Percentiles rank a stretch among this genome's conserved stretches.
Conservation (phyloP, 805 yeast species). For the Metschnikowia chrysomelidarum region DNA sequence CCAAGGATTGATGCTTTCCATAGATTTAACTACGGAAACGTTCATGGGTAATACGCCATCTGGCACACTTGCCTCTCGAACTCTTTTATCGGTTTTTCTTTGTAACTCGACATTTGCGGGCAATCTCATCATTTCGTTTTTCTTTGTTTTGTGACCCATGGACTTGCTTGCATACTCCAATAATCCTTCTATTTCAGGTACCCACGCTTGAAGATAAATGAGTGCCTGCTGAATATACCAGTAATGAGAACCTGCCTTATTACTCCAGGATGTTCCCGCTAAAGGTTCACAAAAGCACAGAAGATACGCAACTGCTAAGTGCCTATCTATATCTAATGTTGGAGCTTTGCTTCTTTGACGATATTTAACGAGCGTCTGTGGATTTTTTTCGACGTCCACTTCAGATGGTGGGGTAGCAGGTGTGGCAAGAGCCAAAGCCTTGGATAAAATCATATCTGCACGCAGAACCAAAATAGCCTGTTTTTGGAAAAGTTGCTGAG, state of each 20-base stretch:
- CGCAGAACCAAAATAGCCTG: constrained; percentile 29
- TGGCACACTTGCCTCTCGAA: constrained; percentile 4
- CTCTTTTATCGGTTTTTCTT: constrained; percentile 11
- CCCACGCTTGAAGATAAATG: constrained; percentile 31
- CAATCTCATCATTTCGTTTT: constrained; percentile 1
- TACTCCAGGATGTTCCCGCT: constrained; percentile 27
- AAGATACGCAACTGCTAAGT: constrained; percentile 31
- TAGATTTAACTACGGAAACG: constrained; percentile 6
- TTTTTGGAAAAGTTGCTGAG: constrained; percentile 23
- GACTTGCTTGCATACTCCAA: constrained; percentile 5
- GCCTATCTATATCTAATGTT: constrained; percentile 29
- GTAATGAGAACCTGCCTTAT: constrained; percentile 29
- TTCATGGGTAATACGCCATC: constrained; percentile 14
- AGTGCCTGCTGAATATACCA: constrained; percentile 31
- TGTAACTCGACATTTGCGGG: constrained; percentile 7
- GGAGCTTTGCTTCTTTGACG: constrained; percentile 14
- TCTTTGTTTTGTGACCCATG: neutral
- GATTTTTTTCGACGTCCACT: constrained; percentile 23
- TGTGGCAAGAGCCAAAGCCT: constrained; percentile 27
- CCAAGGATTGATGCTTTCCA: constrained; percentile 25
- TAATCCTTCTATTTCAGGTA: constrained; percentile 29
- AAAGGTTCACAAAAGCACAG: constrained; percentile 27
- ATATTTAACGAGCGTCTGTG: constrained; percentile 19
- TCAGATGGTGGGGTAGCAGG: constrained; percentile 37
- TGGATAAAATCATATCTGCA: constrained; percentile 27